Evolutionary conservation across 306 rosid species (phyloP), one percentile per base, ranked within the genome.

Genomic region (Urtica urens): DNA sequence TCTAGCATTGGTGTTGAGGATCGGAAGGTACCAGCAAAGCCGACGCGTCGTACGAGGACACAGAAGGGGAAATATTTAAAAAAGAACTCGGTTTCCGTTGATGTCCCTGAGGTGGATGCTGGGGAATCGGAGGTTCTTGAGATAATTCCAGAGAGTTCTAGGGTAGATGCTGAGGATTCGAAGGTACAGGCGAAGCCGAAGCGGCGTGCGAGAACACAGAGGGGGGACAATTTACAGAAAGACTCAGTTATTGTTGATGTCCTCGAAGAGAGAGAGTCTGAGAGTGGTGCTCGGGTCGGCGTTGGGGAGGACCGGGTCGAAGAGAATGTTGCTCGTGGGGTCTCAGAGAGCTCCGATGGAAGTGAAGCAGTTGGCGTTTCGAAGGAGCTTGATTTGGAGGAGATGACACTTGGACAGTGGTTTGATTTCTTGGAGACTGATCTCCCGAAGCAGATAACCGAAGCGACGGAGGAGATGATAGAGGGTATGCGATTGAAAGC

Each of bases 341-440:
- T 7, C 25, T 53, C 49, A 53, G 56, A 46, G 51, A 56, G 22
- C 20, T 51, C 46, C 51, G 67, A 50, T 30, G 45, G 38, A 6
- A 34, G 7, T 17, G 41, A 30, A 37, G 55, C 27, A 33, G 43
- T 47, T 27, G 69, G 18, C 27, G 54, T 50, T 46, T 56, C 51
- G 65, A 66, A 61, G 16, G 79, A 56, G 65, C 68, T 65, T 15
- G 78, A 81, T 73, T 61, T 80, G 77, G 72, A 62, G 64, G 83
- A 71, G 66, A 65, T 80, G 69, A 77, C 69, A 14, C 71, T 82
- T 5, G 93, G 71, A 34, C 77, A 87, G 65, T 87, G 94, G 94
- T 75, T 87, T 51, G 80, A 73, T 69, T 82, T 62, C 53, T 50
- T 79, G 75, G 92, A 82, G 67, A 57, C 64, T 57, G 39, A 68